Percentiles rank a stretch among this genome's conserved stretches.
These are phyloP conservation scores for Debaryomyces fabryi DNA, from an alignment of 1,139 yeast species.

Conservation along the genomic window DNA sequence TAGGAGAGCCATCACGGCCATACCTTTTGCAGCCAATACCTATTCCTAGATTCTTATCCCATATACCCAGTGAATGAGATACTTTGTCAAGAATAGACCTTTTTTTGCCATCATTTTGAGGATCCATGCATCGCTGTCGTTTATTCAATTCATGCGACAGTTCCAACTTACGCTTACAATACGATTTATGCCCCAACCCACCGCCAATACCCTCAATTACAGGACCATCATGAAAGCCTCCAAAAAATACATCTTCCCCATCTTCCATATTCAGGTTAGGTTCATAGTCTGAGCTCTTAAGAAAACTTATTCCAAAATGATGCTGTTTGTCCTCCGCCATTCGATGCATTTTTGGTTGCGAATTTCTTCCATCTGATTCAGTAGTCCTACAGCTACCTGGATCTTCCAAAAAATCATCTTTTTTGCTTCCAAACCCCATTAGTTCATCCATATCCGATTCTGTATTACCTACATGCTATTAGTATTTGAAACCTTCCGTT, in stretches of 20 bases:
- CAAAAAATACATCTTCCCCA: not conserved
- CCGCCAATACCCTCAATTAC: not conserved
- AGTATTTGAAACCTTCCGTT: not conserved
- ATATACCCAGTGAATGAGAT: not conserved
- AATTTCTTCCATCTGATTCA: not conserved
- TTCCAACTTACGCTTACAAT: not conserved
- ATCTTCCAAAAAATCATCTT: not conserved
- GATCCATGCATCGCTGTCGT: not conserved
- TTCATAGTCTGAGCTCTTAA: not conserved
- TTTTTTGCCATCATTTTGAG: not conserved
- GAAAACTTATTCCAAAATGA: not conserved
- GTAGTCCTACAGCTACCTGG: not conserved
- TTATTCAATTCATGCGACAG: not conserved
- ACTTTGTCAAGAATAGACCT: not conserved
- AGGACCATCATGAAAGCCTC: not conserved
- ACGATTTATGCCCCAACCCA: not conserved
- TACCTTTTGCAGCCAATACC: not conserved
- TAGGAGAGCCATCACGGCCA: not conserved
- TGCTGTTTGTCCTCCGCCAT: not conserved
- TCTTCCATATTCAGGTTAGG: not conserved
- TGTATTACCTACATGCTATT: constrained; percentile 1
- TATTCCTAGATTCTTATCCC: not conserved
- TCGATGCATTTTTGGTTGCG: not conserved
- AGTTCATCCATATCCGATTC: not conserved
- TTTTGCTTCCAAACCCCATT: not conserved